Conservation (phyloP, 345 rosid species). For the Brassica rapa region DNA sequence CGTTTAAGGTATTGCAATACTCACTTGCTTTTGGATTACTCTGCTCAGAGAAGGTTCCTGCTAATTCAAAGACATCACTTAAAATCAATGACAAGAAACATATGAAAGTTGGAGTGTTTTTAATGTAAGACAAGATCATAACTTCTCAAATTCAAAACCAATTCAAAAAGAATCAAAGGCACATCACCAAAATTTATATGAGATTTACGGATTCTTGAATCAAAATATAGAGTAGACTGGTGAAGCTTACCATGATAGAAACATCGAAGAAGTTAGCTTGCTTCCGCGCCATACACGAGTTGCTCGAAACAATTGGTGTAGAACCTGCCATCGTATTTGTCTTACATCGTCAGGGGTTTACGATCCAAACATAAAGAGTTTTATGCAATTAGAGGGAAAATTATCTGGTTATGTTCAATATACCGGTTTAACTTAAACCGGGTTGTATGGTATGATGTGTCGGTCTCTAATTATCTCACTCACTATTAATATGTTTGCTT, state of each 20-base stretch:
- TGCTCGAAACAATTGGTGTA: too few relatives aligned
- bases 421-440: too few relatives aligned
- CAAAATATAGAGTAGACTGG: neutral
- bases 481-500: too few relatives aligned
- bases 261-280: constrained; percentile 27
- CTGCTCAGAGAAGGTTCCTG: constrained; percentile 41
- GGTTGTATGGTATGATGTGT: too few relatives aligned
- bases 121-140: too few relatives aligned
- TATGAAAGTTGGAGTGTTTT: neutral
- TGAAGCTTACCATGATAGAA: constrained; percentile 38
- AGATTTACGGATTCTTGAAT: neutral
- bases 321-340: too few relatives aligned
- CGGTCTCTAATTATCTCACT: too few relatives aligned
- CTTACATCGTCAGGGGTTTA: too few relatives aligned
- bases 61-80: neutral
- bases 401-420: too few relatives aligned
- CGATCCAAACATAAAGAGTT: too few relatives aligned
- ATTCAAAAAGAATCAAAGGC: neutral
- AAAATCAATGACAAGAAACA: neutral
- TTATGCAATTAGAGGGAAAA: too few relatives aligned
- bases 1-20: constrained; percentile 25
- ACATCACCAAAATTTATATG: neutral
- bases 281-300: constrained; percentile 39
- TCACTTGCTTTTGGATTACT: constrained; percentile 17
- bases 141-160: too few relatives aligned